Base-by-base conservation (phyloP, 441 rosid genomes). In the Capsella rubella region DNA sequence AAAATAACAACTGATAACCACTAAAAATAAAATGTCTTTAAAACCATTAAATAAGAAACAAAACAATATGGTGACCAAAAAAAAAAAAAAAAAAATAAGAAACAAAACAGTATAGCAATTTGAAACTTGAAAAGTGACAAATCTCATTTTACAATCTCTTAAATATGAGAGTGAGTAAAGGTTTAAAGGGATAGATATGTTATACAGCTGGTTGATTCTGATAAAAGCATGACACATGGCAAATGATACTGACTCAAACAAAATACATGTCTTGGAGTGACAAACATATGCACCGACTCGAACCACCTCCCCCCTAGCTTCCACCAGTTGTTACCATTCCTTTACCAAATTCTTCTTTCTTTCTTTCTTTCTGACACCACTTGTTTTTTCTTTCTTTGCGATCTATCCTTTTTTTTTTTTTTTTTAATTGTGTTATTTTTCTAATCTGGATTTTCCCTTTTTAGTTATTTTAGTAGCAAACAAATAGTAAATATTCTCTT, bases 191-290 rank as follows among this genome's bases (percentile, higher is more conserved):
- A 76, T 13, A 69, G 35, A 54, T 45, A 43, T 62, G 59, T 28
- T 43, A 29, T n/a, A 69, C 25, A 8, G 59, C 66, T 37, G 57
- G 35, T 63, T 69, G 75, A 71, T 55, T 76, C 39, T 46, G 47
- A 39, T 31, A 29, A 6, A 70, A 70, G 80, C 14, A 70, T 14
- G 80, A 50, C 80, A 76, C 62, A 40, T 49, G 80, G 9, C 31
- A 32, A 31, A 39, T 21, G 25, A 35, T 47, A 55, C 32, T 31
- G 53, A 63, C 60, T 63, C 35, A 32, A 8, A 21, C 25, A 21
- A 21, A 21, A 21, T 21, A 16, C 45, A 60, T 49, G 46, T 21
- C 9, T 18, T 32, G 13, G 11, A 50, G 15, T 57, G 72, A 74
- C 69, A 21, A 21, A 21, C 25, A 75, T 69, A 67, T 75, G 63